Evolutionary conservation across 2,329 filamentous ascomycete genomes (phyloP).

Genomic region (Neophaeococcomyces aloes): DNA sequence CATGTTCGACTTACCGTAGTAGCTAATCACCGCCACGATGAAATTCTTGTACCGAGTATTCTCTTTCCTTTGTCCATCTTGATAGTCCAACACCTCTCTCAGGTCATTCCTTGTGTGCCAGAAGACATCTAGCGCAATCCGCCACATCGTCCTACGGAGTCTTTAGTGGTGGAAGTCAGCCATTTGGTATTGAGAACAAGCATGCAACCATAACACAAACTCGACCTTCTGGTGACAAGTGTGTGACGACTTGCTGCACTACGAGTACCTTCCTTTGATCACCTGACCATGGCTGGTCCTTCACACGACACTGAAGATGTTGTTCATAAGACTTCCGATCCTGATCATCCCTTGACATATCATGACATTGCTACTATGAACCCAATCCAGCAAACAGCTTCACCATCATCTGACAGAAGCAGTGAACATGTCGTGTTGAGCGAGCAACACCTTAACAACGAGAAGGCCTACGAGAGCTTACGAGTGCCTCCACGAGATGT

Average conservation of each 20-base stretch:
- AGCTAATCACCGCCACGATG: too few species aligned
- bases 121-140: too few species aligned
- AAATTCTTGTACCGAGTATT: too few species aligned
- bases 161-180: too few species aligned
- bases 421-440: not conserved
- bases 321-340: conserved; percentile 9
- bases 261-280: not conserved
- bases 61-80: too few species aligned
- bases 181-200: not conserved
- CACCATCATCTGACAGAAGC: conserved; percentile 2
- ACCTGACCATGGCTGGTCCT: not conserved
- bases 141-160: too few species aligned
- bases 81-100: too few species aligned
- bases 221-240: too few species aligned
- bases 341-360: conserved; percentile 12
- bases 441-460: conserved; percentile 1
- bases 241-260: too few species aligned
- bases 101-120: too few species aligned
- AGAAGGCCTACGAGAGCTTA: conserved; percentile 10
- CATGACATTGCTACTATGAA: conserved; percentile 11
- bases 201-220: not conserved
- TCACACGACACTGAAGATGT: not conserved
- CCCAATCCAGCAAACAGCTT: conserved; percentile 1
- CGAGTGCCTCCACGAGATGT: conserved; percentile 24
- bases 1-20: too few species aligned